A percentile compares a stretch with the other conserved stretches of the same genome.
Conservation (phyloP, 768 basidiomycete genomes). For the Tricholoma hemisulphureum region DNA sequence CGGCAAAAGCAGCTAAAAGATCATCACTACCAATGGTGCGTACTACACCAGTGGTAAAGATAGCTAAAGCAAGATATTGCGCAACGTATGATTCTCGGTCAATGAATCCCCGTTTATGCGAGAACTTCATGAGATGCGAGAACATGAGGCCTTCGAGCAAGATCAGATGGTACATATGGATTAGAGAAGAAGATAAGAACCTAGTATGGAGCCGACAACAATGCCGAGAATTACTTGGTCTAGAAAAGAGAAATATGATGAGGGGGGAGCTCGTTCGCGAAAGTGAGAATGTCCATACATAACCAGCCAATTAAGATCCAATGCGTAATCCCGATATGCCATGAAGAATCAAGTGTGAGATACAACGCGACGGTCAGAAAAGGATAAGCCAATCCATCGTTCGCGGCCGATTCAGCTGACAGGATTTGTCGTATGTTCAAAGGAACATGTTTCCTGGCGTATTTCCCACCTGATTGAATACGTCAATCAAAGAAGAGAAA, state of each 20-base stretch:
- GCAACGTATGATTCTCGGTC: constrained; percentile 86
- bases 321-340: constrained; percentile 64
- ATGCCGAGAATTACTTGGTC: constrained; percentile 83
- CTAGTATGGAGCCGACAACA: constrained; percentile 56
- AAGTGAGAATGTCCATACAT: constrained; percentile 44
- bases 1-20: constrained; percentile 85
- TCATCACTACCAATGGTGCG: constrained; percentile 84
- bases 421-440: constrained; percentile 75
- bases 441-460: constrained; percentile 69
- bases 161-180: not conserved
- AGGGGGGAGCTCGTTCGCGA: not conserved
- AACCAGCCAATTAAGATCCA: constrained; percentile 89
- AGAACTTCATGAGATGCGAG: constrained; percentile 69
- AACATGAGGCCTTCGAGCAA: constrained; percentile 55
- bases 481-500: not conserved
- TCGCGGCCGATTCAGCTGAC: constrained; percentile 88
- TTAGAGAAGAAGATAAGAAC: not conserved
- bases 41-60: constrained; percentile 77
- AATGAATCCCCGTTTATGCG: constrained; percentile 60
- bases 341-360: constrained; percentile 67
- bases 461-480: constrained; percentile 57
- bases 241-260: constrained; percentile 20
- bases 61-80: constrained; percentile 72
- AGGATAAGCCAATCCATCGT: constrained; percentile 95
- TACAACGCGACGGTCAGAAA: constrained; percentile 82